These are phyloP conservation scores for Podospora fimiseda DNA, from an alignment of 495 filamentous ascomycete genomes.

Conservation along the genomic window DNA sequence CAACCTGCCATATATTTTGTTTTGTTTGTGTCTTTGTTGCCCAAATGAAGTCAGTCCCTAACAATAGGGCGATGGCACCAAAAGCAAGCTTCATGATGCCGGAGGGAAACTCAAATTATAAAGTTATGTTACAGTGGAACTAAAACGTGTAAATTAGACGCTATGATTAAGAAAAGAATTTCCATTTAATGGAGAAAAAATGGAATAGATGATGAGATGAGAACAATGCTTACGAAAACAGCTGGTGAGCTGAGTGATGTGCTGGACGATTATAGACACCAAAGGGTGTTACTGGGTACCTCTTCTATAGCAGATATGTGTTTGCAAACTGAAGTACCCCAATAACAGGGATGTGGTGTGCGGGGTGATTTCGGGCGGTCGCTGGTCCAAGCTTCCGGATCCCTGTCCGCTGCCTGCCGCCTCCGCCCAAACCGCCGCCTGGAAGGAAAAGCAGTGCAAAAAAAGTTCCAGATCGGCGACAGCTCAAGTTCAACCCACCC, in stretches of 20 bases:
- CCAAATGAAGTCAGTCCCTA: neutral
- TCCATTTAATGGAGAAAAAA: too few relatives aligned
- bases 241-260: too few relatives aligned
- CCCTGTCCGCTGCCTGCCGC: conserved; percentile 26
- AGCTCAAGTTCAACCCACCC: conserved; percentile 20
- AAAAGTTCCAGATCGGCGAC: conserved; percentile 30
- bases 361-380: neutral
- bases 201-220: too few relatives aligned
- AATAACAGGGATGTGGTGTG: neutral
- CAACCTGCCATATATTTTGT: conserved; percentile 30
- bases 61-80: neutral
- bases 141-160: neutral
- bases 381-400: conserved; percentile 23
- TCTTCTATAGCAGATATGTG: too few relatives aligned
- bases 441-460: conserved; percentile 23
- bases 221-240: too few relatives aligned
- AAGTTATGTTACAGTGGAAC: neutral
- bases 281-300: too few relatives aligned
- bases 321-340: neutral
- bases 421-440: conserved; percentile 20
- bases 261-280: too few relatives aligned
- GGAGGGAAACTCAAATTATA: neutral
- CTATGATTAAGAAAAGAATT: neutral
- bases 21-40: neutral
- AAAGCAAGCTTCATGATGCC: neutral